Evolutionary conservation across 441 rosid genomes (phyloP), one percentile per base, ranked within the genome.

Genomic region (Viola pubescens): DNA sequence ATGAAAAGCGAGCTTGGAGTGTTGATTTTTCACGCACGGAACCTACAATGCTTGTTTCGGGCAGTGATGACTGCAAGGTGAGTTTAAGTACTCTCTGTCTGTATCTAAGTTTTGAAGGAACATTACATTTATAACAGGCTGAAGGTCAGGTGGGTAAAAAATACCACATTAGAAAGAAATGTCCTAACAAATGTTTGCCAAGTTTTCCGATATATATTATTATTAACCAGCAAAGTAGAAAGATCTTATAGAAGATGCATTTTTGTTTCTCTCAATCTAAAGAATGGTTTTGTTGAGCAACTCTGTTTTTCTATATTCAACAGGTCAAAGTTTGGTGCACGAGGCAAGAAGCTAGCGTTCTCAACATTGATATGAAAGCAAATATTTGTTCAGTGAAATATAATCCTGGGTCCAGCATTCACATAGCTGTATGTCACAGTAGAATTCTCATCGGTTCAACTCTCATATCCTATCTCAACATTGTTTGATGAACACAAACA

Each of bases 311-410:
- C n/a, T 59, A 8, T 12, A 13, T 37, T 58, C 6, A 37, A n/a
- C 81, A 86, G 96, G 96, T 84, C 54, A 89, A 86, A 79, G 82
- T 89, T 70, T 89, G 96, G 96, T 81, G 89, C 85, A 86, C 87
- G 42, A 81, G 68, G 55, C 88, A 84, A 73, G 96, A 89, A 77
- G 82, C 91, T 57, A 84, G 96, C 38, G 87, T 84, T 69, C 77
- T 81, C 14, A 84, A 84, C 73, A 89, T 89, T 62, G 89, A 89
- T 77, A 82, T 84, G 96, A 86, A 89, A 70, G 91, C 91, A 48
- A 89, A 86, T 62, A 86, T 86, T 64, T 89, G 96, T 52, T 86
- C 89, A 58, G 96, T 89, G 69, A 89, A 89, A 72, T 89, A 75
- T 73, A 89, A 89, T 80, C 94, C 96, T 65, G 91, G 91, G 71